Percentiles rank a stretch among this genome's conserved stretches.
Evolutionary conservation across 73 alveolate species (phyloP).

Genomic region (Urostyla sp.): DNA sequence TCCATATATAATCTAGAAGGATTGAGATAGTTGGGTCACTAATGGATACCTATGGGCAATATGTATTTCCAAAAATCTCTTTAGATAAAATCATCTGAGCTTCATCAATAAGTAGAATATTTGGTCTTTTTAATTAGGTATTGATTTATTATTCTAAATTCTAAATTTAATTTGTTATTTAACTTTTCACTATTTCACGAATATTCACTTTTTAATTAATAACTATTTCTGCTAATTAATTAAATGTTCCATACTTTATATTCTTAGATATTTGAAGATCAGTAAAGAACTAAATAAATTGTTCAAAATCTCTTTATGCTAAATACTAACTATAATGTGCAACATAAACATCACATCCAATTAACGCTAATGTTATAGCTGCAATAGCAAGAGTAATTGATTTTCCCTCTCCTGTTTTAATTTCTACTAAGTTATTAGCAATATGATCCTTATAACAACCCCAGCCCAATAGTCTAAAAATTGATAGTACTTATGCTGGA

Average conservation of each 20-base stretch:
- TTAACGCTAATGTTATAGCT: slow-evolving; percentile 57
- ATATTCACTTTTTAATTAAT: slow-evolving; percentile 5
- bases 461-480: too few species aligned
- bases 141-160: too few species aligned
- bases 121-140: neutral
- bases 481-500: too few species aligned
- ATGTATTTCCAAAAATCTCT: too few species aligned
- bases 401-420: slow-evolving; percentile 80
- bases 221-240: slow-evolving; percentile 14
- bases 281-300: slow-evolving; percentile 29
- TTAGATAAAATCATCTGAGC: slow-evolving; percentile 65
- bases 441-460: too few species aligned
- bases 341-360: slow-evolving; percentile 51
- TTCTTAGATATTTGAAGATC: neutral
- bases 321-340: slow-evolving; percentile 55
- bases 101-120: slow-evolving; percentile 67
- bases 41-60: neutral
- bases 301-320: slow-evolving; percentile 55
- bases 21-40: neutral
- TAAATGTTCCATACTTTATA: slow-evolving; percentile 55
- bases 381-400: slow-evolving; percentile 57
- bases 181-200: neutral
- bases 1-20: neutral
- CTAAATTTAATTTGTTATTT: too few species aligned
- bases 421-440: too few species aligned